phyloP scores from a whole-genome alignment of 192 early-diverging fungal genomes.

The Coemansia sp. region DNA sequence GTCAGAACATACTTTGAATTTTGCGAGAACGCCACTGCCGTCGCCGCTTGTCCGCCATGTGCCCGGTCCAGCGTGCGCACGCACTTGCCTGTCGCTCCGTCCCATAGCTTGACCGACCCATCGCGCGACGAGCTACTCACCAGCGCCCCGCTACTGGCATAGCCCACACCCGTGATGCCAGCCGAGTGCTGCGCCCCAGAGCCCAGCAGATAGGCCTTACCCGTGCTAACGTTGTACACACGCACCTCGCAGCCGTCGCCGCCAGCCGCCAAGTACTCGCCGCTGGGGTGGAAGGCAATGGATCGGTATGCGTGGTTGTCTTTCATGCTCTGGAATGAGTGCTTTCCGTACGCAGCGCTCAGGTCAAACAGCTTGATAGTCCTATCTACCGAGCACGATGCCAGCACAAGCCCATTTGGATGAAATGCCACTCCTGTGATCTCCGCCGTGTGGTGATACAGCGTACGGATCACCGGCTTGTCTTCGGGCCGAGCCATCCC shows the following conservation, averaged over 20 bases:
- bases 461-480: constrained; percentile 84
- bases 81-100: constrained; percentile 72
- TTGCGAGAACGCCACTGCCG: constrained; percentile 71
- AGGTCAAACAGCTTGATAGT: constrained; percentile 91
- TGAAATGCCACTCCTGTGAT: constrained; percentile 89
- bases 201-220: constrained; percentile 69
- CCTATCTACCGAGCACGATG: constrained; percentile 80
- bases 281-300: constrained; percentile 90
- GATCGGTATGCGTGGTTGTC: constrained; percentile 77
- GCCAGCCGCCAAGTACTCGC: constrained; percentile 79
- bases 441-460: constrained; percentile 81
- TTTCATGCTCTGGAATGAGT: constrained; percentile 80
- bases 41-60: constrained; percentile 72
- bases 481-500: constrained; percentile 65
- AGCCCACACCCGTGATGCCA: constrained; percentile 65
- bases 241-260: constrained; percentile 78
- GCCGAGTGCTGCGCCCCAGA: constrained; percentile 48
- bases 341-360: constrained; percentile 73
- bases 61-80: constrained; percentile 73
- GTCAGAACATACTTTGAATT: constrained; percentile 75
- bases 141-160: constrained; percentile 64
- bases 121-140: constrained; percentile 81
- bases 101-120: constrained; percentile 85
- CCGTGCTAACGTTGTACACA: constrained; percentile 82
- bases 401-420: constrained; percentile 88